Conservation (phyloP, 2,329 filamentous ascomycete genomes). For the Lachnellula cervina region DNA sequence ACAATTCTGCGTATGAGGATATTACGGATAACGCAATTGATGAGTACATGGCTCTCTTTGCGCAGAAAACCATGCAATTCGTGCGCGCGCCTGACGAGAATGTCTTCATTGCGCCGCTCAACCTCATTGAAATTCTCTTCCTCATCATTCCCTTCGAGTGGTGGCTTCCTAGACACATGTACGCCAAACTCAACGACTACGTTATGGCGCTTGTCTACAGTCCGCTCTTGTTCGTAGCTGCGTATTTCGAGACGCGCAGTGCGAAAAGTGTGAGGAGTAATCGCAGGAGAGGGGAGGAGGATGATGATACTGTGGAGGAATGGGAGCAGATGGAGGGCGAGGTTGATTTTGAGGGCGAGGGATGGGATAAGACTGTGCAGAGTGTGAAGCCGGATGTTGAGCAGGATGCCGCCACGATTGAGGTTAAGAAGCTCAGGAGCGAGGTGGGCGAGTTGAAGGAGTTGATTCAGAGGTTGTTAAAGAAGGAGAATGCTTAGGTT, state of each 20-base stretch:
- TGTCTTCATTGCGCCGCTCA: constrained; percentile 94
- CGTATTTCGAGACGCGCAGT: constrained; percentile 61
- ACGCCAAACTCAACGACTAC: constrained; percentile 79
- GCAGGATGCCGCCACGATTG: constrained; percentile 68
- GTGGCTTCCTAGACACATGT: constrained; percentile 76
- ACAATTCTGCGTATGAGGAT: constrained; percentile 91
- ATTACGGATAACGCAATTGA: constrained; percentile 82
- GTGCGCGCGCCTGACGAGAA: constrained; percentile 96
- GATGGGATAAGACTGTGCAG: constrained; percentile 78
- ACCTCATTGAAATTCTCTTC: constrained; percentile 80
- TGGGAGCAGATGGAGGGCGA: constrained; percentile 80
- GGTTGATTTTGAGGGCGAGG: constrained; percentile 75
- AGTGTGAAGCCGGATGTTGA: constrained; percentile 77
- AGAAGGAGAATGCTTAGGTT: constrained; percentile 12
- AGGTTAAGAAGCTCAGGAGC: constrained; percentile 54
- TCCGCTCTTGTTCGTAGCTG: constrained; percentile 75
- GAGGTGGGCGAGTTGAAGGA: constrained; percentile 55
- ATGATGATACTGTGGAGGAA: constrained; percentile 84
- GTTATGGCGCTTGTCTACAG: constrained; percentile 86
- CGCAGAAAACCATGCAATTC: constrained; percentile 94
- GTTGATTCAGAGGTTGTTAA: constrained; percentile 23
- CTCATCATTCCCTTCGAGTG: constrained; percentile 83
- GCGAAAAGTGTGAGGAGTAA: constrained; percentile 68
- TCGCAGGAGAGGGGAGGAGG: constrained; percentile 72
- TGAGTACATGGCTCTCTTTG: constrained; percentile 90